phyloP scores from a whole-genome alignment of 2,329 filamentous ascomycete genomes.

The Epichloe sibirici region DNA sequence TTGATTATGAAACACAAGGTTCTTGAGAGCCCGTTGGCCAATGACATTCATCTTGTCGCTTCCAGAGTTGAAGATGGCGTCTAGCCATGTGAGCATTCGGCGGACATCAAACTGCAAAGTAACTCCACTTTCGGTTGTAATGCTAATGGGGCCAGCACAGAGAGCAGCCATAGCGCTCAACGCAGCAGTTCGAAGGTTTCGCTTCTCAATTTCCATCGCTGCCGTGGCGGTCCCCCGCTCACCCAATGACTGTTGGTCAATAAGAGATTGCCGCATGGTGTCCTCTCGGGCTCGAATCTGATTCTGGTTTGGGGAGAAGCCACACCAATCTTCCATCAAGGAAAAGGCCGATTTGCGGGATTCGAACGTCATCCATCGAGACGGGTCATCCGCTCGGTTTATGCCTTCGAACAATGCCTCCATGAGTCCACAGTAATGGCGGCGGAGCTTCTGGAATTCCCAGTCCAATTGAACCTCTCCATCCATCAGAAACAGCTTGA shows the following conservation, averaged over 20 bases:
- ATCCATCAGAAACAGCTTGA: constrained; percentile 91
- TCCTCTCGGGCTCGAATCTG: constrained; percentile 76
- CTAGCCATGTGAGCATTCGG: constrained; percentile 89
- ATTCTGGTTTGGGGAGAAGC: constrained; percentile 81
- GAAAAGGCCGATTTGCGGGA: constrained; percentile 90
- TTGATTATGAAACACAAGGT: constrained; percentile 81
- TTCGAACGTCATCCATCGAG: constrained; percentile 95
- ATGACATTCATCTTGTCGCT: constrained; percentile 90
- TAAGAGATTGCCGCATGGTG: constrained; percentile 72
- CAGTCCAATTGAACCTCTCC: constrained; percentile 89
- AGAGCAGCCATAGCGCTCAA: constrained; percentile 91
- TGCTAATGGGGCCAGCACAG: constrained; percentile 73
- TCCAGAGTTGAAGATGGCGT: constrained; percentile 82
- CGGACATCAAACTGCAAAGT: constrained; percentile 83
- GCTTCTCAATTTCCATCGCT: constrained; percentile 93
- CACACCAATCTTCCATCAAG: constrained; percentile 98
- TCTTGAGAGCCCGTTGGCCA: constrained; percentile 76
- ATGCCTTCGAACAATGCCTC: constrained; percentile 90
- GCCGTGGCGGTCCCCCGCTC: constrained; percentile 75
- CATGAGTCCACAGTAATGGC: constrained; percentile 87
- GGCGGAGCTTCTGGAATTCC: constrained; percentile 82
- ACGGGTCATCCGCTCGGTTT: constrained; percentile 70
- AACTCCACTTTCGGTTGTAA: constrained; percentile 80
- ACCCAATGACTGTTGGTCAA: constrained; percentile 64
- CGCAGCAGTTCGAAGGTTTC: constrained; percentile 78